Conservation (phyloP, 2,329 filamentous ascomycete species). For the Coniella vitis region DNA sequence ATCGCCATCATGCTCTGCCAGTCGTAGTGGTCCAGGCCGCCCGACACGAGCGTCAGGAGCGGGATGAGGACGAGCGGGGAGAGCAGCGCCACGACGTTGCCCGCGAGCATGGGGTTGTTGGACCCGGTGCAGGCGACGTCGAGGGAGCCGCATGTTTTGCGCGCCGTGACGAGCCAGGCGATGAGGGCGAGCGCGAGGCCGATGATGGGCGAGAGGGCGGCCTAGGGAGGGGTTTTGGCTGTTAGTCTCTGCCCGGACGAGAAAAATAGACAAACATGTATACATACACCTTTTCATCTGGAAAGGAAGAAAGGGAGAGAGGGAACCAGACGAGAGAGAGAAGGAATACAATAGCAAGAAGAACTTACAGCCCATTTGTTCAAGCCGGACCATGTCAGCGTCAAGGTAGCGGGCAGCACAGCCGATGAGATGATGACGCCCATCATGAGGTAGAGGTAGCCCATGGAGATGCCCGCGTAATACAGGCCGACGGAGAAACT, state of each 20-base stretch:
- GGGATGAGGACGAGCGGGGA: slow-evolving; percentile 71
- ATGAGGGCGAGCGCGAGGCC: slow-evolving; percentile 63
- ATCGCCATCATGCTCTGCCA: slow-evolving; percentile 79
- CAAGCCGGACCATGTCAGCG: slow-evolving; percentile 74
- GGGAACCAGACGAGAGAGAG: background rate
- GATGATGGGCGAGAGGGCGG: slow-evolving; percentile 60
- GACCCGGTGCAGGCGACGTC: slow-evolving; percentile 69
- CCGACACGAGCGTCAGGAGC: slow-evolving; percentile 61
- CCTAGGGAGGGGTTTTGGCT: slow-evolving; percentile 24
- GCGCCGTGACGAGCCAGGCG: slow-evolving; percentile 72
- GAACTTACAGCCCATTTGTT: slow-evolving; percentile 56
- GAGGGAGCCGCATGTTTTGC: slow-evolving; percentile 61
- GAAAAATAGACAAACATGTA: background rate
- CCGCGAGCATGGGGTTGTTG: slow-evolving; percentile 84
- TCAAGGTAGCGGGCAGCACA: slow-evolving; percentile 74
- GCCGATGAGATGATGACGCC: slow-evolving; percentile 83
- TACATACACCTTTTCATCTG: background rate
- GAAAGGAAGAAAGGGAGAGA: background rate
- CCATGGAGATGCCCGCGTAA: slow-evolving; percentile 75
- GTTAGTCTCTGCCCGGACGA: background rate
- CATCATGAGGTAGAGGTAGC: slow-evolving; percentile 85
- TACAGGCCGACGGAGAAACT: slow-evolving; percentile 68
- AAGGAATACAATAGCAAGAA: background rate
- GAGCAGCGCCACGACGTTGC: slow-evolving; percentile 76
- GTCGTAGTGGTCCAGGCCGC: slow-evolving; percentile 69